Evolutionary conservation across 352 stramenopile species (phyloP).

Genomic region (Achlya hypogyna): DNA sequence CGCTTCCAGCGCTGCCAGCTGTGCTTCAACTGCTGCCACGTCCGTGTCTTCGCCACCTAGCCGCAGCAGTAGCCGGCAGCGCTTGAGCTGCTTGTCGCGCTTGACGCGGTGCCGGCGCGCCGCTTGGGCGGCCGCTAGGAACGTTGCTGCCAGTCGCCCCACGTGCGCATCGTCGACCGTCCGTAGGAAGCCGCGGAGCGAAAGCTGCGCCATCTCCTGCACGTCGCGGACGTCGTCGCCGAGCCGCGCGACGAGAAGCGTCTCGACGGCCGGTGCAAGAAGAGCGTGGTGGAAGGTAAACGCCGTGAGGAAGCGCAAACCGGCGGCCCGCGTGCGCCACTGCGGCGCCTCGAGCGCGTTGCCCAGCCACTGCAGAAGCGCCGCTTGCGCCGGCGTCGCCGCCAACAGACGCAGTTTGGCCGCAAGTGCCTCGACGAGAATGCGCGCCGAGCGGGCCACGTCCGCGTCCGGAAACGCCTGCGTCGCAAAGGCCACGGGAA

Average conservation of each 20-base stretch:
- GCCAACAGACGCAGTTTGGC: slow-evolving; percentile 41
- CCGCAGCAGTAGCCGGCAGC: slow-evolving; percentile 30
- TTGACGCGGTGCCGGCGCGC: slow-evolving; percentile 48
- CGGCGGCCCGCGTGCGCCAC: slow-evolving; percentile 62
- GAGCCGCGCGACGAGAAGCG: slow-evolving; percentile 43
- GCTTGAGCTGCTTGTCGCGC: slow-evolving; percentile 26
- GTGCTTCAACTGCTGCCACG: slow-evolving; percentile 29
- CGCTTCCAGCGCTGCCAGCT: slow-evolving; percentile 24
- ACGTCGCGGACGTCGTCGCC: slow-evolving; percentile 67
- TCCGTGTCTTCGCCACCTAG: slow-evolving; percentile 28
- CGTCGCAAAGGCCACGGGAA: slow-evolving; percentile 53
- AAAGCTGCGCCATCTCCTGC: slow-evolving; percentile 71
- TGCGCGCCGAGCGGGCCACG: slow-evolving; percentile 53
- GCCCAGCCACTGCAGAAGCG: slow-evolving; percentile 37
- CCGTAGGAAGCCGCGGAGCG: slow-evolving; percentile 52
- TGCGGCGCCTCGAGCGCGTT: slow-evolving; percentile 29
- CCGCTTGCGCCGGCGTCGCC: slow-evolving; percentile 4
- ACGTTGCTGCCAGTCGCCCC: slow-evolving; percentile 28
- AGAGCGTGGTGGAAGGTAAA: slow-evolving; percentile 73
- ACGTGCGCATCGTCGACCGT: slow-evolving; percentile 36
- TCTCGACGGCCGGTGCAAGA: slow-evolving; percentile 37
- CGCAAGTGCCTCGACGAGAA: slow-evolving; percentile 43
- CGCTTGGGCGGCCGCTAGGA: slow-evolving; percentile 31
- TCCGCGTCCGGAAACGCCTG: slow-evolving; percentile 63
- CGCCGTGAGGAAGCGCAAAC: slow-evolving; percentile 62